Percentiles rank a stretch among this genome's conserved stretches.
Evolutionary conservation across 371 early-diverging fungal species (phyloP).

Genomic region (Circinella minor): DNA sequence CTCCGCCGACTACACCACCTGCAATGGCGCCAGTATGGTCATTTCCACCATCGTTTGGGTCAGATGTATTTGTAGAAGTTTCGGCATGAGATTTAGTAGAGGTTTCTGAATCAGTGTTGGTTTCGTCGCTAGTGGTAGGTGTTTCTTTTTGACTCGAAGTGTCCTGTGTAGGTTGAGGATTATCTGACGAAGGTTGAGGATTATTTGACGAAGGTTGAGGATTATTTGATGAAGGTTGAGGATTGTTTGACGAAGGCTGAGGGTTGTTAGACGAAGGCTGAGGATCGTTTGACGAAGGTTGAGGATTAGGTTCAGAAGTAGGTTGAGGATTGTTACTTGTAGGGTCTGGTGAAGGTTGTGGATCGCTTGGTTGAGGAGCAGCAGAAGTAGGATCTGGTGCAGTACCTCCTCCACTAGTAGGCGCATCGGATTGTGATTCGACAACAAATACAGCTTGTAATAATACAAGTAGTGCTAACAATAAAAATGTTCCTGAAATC

Average conservation of each 20-base stretch:
- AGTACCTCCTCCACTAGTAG: background rate
- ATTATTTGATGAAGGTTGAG: constrained; percentile 9
- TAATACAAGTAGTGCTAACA: constrained; percentile 15
- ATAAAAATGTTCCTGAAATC: constrained; percentile 15
- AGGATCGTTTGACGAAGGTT: background rate
- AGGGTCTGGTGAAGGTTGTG: constrained; percentile 8
- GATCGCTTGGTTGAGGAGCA: constrained; percentile 1
- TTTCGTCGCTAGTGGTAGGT: too few relatives aligned
- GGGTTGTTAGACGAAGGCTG: constrained; percentile 2
- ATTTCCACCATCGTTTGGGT: background rate
- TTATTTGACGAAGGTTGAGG: constrained; percentile 12
- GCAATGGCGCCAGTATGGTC: constrained; percentile 35
- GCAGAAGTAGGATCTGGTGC: constrained; percentile 5
- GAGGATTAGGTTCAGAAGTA: constrained; percentile 5
- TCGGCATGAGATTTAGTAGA: too few relatives aligned
- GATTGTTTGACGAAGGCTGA: constrained; percentile 12
- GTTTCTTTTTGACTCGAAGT: too few relatives aligned
- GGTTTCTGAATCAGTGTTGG: too few relatives aligned
- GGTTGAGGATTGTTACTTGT: constrained; percentile 14
- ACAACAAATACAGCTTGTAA: constrained; percentile 12
- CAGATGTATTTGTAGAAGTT: background rate
- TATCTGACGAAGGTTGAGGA: constrained; percentile 10
- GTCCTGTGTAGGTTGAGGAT: constrained; percentile 4
- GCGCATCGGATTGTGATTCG: constrained; percentile 5
- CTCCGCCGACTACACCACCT: constrained; percentile 45